Conservation (phyloP, 768 basidiomycete genomes). For the Hygrophorus russula region DNA sequence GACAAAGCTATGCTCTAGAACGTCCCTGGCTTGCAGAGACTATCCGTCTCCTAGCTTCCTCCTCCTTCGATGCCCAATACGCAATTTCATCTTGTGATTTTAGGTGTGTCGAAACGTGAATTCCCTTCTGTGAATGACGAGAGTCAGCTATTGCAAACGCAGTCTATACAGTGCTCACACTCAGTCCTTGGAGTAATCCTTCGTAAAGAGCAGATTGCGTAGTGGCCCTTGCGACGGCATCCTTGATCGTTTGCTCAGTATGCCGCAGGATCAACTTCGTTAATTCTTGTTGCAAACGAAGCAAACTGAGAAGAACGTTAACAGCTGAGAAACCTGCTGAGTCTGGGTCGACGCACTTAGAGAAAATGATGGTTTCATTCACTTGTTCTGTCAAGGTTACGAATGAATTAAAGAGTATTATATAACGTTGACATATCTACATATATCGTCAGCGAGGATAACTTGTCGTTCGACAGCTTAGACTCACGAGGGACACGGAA, state of each 20-base stretch:
- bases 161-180: slow-evolving; percentile 34
- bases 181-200: slow-evolving; percentile 60
- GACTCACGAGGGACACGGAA: slow-evolving; percentile 47
- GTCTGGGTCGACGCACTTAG: slow-evolving; percentile 50
- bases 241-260: slow-evolving; percentile 47
- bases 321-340: slow-evolving; percentile 1
- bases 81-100: slow-evolving; percentile 80
- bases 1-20: slow-evolving; percentile 5
- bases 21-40: slow-evolving; percentile 30
- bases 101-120: slow-evolving; percentile 64
- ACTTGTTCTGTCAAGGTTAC: slow-evolving; percentile 71
- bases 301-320: slow-evolving; percentile 37
- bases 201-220: slow-evolving; percentile 70
- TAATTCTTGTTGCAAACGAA: slow-evolving; percentile 78
- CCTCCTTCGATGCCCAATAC: slow-evolving; percentile 81
- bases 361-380: slow-evolving; percentile 95
- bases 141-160: background rate
- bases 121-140: slow-evolving; percentile 38
- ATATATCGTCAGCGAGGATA: slow-evolving; percentile 5
- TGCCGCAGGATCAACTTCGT: slow-evolving; percentile 66
- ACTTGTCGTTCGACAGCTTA: background rate
- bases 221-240: slow-evolving; percentile 49
- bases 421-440: slow-evolving; percentile 69
- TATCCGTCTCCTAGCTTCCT: slow-evolving; percentile 58
- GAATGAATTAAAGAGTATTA: slow-evolving; percentile 71